These are phyloP conservation scores for Apiotrichum domesticum DNA, from an alignment of 1,284 basidiomycete genomes.

Conservation along the genomic window DNA sequence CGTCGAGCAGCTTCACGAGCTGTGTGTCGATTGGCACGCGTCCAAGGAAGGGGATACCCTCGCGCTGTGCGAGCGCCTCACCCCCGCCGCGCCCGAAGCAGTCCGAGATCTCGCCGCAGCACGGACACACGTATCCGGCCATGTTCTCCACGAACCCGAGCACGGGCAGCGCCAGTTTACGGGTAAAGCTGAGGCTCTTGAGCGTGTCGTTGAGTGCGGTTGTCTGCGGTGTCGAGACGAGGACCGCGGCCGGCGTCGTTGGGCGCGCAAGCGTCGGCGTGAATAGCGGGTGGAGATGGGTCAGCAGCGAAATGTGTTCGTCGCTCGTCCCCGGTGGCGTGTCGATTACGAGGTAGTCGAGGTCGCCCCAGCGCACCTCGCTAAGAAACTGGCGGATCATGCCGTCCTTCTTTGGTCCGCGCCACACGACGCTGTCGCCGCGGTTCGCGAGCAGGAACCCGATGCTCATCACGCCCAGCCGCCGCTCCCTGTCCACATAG, in stretches of 20 bases:
- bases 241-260: slow-evolving; percentile 62
- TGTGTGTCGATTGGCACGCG: slow-evolving; percentile 90
- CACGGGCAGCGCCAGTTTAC: slow-evolving; percentile 77
- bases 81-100: slow-evolving; percentile 94
- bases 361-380: slow-evolving; percentile 92
- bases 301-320: slow-evolving; percentile 92
- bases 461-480: slow-evolving; percentile 92
- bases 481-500: slow-evolving; percentile 69
- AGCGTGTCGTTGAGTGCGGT: slow-evolving; percentile 91
- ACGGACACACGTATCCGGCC: slow-evolving; percentile 97
- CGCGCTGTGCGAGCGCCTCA: slow-evolving; percentile 70
- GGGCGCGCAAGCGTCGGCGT: slow-evolving; percentile 49
- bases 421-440: slow-evolving; percentile 92
- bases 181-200: slow-evolving; percentile 93
- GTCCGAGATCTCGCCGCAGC: slow-evolving; percentile 87
- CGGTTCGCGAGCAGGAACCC: slow-evolving; percentile 86
- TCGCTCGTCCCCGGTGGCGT: slow-evolving; percentile 98
- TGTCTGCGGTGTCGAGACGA: slow-evolving; percentile 97
- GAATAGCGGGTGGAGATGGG: slow-evolving; percentile 83
- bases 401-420: slow-evolving; percentile 98
- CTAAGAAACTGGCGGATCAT: slow-evolving; percentile 98
- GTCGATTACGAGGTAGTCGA: slow-evolving; percentile 95
- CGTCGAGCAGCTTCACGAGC: slow-evolving; percentile 80
- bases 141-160: slow-evolving; percentile 96
- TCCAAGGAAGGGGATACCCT: slow-evolving; percentile 74